Evolutionary conservation across 148 eudicot genomes (phyloP), one percentile per base, ranked within the genome.

Genomic region (Cornus florida): DNA sequence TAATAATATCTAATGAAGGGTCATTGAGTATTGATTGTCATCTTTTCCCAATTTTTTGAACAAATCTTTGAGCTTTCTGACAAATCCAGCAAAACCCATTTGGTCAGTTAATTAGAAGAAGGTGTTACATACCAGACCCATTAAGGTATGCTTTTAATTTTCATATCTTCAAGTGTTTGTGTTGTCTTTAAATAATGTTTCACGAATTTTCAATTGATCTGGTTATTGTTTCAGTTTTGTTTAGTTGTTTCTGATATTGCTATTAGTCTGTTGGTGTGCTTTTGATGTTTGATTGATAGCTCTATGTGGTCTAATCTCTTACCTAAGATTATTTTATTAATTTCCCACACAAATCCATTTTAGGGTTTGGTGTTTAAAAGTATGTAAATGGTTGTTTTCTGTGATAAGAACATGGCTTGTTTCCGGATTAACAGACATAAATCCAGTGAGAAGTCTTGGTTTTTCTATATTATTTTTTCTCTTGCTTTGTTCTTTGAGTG

Each of bases 41-140:
- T 64, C 19, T 24, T 72, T 43, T 62, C 57, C 24, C 71, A 43
- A 8, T 77, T 74, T 31, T 75, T 32, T 38, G 4, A 22, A 1
- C 76, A 22, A 82, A 73, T 68, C 76, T 73, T 31, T 75, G 64
- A 4, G 48, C 9, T 82, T 82, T 73, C 50, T 4, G 43, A 22
- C 71, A 79, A 78, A 75, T 78, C 77, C 67, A 16, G 32, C 65
- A 12, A 39, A 38, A 75, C 80, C 66, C 80, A 79, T 83, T 75
- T 75, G 62, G 77, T 65, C 74, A 70, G 56, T 38, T 70, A 6
- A 41, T 56, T 38, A 56, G 53, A 39, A 56, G 28, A 19, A 17
- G 24, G 66, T 62, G 20, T 39, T 39, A 3, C 17, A 28, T 28
- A 28, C 0, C 28, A 28, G 28, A 39, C 13, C 38, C 60, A 38